Conservation (phyloP, 768 basidiomycete genomes). For the Postia placenta region DNA sequence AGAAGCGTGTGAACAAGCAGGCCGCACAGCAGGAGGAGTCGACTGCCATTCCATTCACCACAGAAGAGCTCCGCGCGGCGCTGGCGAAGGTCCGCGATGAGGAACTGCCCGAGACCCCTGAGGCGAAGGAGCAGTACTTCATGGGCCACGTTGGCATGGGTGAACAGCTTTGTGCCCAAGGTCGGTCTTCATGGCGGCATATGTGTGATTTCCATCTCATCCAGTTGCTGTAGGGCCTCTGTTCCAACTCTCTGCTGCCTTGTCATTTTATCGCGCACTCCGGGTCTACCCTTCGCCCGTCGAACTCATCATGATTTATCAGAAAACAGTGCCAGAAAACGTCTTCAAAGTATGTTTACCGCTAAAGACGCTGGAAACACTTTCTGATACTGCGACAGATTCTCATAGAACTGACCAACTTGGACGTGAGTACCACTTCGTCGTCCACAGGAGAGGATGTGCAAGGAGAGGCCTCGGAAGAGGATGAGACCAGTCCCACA, state of each 20-base stretch:
- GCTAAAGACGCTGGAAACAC: too few relatives aligned
- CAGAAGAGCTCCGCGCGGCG: slow-evolving; percentile 55
- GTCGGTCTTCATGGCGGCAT: slow-evolving; percentile 34
- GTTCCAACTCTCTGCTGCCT: slow-evolving; percentile 73
- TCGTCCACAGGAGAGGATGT: slow-evolving; percentile 27
- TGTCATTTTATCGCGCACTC: slow-evolving; percentile 90
- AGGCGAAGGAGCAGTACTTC: slow-evolving; percentile 85
- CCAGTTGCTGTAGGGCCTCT: slow-evolving; percentile 13
- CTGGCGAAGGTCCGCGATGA: slow-evolving; percentile 67
- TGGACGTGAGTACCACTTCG: slow-evolving; percentile 77
- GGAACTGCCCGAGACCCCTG: slow-evolving; percentile 55
- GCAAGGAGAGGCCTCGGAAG: slow-evolving; percentile 30
- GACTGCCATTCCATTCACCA: slow-evolving; percentile 27
- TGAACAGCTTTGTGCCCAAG: slow-evolving; percentile 74
- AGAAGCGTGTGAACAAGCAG: slow-evolving; percentile 79
- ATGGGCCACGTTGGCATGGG: slow-evolving; percentile 85
- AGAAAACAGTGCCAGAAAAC: slow-evolving; percentile 79
- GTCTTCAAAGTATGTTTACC: slow-evolving; percentile 69
- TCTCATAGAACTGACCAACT: slow-evolving; percentile 77
- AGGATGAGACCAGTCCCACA: slow-evolving; percentile 56
- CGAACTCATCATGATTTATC: slow-evolving; percentile 92
- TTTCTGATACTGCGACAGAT: slow-evolving; percentile 31
- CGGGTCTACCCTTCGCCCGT: slow-evolving; percentile 92
- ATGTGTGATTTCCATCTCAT: background rate
- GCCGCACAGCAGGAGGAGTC: slow-evolving; percentile 34